Base-by-base conservation (phyloP, 495 filamentous ascomycete genomes). In the Penicillium macrosclerotiorum region DNA sequence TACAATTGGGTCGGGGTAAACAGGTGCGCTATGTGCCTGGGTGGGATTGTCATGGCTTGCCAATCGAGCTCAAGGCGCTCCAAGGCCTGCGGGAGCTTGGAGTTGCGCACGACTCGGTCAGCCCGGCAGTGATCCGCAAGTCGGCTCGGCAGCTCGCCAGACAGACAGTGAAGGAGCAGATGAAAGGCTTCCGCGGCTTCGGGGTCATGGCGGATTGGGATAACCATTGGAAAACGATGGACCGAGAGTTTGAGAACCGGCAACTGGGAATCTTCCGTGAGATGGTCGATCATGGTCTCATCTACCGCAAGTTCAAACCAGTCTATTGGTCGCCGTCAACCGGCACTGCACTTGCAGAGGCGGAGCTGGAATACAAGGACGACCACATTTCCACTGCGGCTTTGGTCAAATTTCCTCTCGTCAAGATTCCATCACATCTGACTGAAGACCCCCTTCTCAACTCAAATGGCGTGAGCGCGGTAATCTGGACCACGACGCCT, bases 11-110 rank as follows among this genome's bases (percentile, higher is more conserved):
- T 32, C 73, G 81, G 55, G 92, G 92, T 26, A 84, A 82, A 59
- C 73, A 80, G 31, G 80, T 97, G 24, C 76, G 83, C n/a, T 99
- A 92, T 62, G 74, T 92, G 4, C 93, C 93, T 3, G 94, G 93
- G 23, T 99, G 94, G 94, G 93, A 99, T 65, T 99, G 93, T 56
- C 93, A 99, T 72, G 93, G 93, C 5, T 75, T 99, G 40, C 93
- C 93, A 6, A 99, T 99, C 67, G 93, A 99, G 74, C 73, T 97
- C 30, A 96, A 96, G 65, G 93, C 92, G n/a, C 79, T 98, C 26
- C 86, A 88, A 57, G 65, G 67, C 34, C 65, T 74, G 33, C 72
- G 68, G 27, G 47, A 68, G 6, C 9, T 49, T 6, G 56, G 44
- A 2, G 41, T 56, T 3, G 17, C 13, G 11, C 37, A 51, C 34